Evolutionary conservation across 257 asterid genomes (phyloP).

Genomic region (Parsonsia alboflavescens): DNA sequence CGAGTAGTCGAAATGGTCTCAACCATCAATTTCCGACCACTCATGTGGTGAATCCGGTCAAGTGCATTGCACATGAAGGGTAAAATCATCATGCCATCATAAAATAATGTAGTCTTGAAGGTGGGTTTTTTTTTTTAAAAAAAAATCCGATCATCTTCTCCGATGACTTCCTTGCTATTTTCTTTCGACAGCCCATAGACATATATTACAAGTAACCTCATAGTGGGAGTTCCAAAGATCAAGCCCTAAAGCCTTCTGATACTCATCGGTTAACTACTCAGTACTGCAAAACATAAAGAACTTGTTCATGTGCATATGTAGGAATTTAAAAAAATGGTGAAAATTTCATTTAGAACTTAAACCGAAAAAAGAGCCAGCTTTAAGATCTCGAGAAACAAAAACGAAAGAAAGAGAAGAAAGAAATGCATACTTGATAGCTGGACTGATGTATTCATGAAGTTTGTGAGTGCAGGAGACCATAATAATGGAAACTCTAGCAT

Average conservation of each 20-base stretch:
- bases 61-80: too few relatives aligned
- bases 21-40: too few relatives aligned
- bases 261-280: constrained; percentile 70
- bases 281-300: constrained; percentile 38
- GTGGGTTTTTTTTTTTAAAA: too few relatives aligned
- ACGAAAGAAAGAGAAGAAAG: background rate
- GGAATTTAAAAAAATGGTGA: background rate
- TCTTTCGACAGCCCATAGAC: too few relatives aligned
- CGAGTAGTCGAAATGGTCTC: too few relatives aligned
- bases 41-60: too few relatives aligned
- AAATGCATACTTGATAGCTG: constrained; percentile 38
- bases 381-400: background rate
- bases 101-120: too few relatives aligned
- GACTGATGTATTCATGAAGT: constrained; percentile 93
- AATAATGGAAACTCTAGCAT: constrained; percentile 81
- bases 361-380: background rate
- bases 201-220: constrained; percentile 44
- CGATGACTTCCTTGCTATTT: too few relatives aligned
- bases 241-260: constrained; percentile 61
- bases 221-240: constrained; percentile 85
- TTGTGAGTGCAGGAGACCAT: constrained; percentile 80
- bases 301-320: background rate
- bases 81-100: too few relatives aligned
- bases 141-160: too few relatives aligned
- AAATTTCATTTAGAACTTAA: background rate